Evolutionary conservation across 441 rosid genomes (phyloP).

Genomic region (Corymbia calophylla): DNA sequence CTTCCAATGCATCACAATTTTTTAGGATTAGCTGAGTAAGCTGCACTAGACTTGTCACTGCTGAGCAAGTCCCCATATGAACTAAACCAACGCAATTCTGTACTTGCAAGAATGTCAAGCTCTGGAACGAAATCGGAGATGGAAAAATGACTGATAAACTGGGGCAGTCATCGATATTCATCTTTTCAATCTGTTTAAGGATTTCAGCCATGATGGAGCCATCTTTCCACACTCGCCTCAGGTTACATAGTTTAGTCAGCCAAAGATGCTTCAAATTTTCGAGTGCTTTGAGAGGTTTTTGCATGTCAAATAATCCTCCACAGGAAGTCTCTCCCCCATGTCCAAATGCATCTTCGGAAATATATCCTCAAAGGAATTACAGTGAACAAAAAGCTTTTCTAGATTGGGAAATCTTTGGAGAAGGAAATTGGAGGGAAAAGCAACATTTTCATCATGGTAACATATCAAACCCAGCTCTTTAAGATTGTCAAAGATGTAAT

Average conservation of each 20-base stretch:
- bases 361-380: not conserved
- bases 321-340: not conserved
- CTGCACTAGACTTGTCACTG: no score
- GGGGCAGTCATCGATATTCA: fast-evolving
- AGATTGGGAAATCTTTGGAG: not conserved
- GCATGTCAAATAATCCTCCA: not conserved
- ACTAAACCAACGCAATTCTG: no score
- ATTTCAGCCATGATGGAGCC: not conserved
- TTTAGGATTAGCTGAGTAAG: no score
- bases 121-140: no score
- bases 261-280: not conserved
- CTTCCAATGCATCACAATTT: no score
- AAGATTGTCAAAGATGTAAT: not conserved
- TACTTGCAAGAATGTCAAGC: no score
- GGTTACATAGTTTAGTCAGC: not conserved
- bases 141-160: no score
- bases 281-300: not conserved
- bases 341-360: not conserved
- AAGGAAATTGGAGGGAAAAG: not conserved
- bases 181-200: not conserved
- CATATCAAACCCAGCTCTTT: not conserved
- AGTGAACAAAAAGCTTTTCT: fast-evolving
- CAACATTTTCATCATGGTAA: not conserved
- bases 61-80: no score
- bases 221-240: not conserved